Conservation (phyloP, 2,329 filamentous ascomycete genomes). For the Chrysoporthe puriensis region DNA sequence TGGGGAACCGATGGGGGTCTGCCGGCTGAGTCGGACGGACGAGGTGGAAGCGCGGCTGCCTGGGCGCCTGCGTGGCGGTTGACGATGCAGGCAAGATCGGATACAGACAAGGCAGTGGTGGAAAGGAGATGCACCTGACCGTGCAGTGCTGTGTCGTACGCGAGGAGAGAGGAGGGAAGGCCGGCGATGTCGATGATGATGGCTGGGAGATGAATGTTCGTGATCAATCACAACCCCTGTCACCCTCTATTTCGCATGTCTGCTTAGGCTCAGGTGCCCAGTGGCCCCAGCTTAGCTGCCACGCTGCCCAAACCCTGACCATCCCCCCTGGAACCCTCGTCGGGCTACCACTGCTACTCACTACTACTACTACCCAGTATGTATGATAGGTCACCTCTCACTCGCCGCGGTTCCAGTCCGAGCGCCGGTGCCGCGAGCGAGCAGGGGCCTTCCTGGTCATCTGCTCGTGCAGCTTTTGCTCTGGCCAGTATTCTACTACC, state of each 20-base stretch:
- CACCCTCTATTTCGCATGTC: conserved; percentile 10
- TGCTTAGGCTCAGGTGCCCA: neutral
- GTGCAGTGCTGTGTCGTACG: neutral
- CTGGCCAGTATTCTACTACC: too few species aligned
- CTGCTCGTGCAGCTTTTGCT: neutral
- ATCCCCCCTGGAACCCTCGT: neutral
- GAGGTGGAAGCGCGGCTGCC: neutral
- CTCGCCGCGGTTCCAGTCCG: neutral
- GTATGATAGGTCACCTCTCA: too few species aligned
- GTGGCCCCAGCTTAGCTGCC: neutral
- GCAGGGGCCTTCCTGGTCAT: conserved; percentile 3
- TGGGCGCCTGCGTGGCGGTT: neutral
- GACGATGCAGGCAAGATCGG: neutral
- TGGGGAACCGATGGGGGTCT: neutral
- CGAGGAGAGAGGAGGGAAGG: neutral
- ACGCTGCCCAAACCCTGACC: conserved; percentile 8
- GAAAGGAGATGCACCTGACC: neutral
- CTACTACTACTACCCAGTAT: too few species aligned
- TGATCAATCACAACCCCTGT: conserved; percentile 15
- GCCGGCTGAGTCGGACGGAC: conserved; percentile 8
- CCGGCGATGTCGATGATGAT: conserved; percentile 8
- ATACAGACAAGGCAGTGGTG: neutral
- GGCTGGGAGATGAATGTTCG: conserved; percentile 18
- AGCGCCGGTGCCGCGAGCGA: neutral
- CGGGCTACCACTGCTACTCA: neutral